phyloP scores from a whole-genome alignment of 2,329 filamentous ascomycete genomes.

The Colletotrichum brevisporum region DNA sequence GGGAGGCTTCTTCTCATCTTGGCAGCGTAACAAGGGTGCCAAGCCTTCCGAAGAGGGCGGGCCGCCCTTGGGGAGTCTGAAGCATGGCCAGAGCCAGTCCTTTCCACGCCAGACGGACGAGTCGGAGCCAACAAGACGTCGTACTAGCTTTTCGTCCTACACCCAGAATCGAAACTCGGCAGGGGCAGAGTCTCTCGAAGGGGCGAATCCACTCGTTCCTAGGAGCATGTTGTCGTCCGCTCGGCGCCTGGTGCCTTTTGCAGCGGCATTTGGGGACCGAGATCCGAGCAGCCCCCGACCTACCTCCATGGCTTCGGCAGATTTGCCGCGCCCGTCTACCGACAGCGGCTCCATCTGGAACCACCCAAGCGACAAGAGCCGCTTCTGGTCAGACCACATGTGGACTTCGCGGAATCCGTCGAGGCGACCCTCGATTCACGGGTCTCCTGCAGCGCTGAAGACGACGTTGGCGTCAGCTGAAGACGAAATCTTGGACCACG shows the following conservation, averaged over 20 bases:
- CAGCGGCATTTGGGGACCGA: constrained; percentile 66
- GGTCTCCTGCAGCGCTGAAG: constrained; percentile 75
- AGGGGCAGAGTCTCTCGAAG: constrained; percentile 59
- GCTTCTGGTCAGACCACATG: constrained; percentile 76
- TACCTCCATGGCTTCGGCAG: constrained; percentile 76
- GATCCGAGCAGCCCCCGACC: constrained; percentile 75
- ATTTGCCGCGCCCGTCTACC: constrained; percentile 82
- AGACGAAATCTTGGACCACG: constrained; percentile 74
- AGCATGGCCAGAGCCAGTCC: constrained; percentile 81
- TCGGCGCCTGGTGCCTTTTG: constrained; percentile 61
- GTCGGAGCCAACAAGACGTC: constrained; percentile 67
- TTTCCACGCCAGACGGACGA: constrained; percentile 76
- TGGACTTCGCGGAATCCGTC: constrained; percentile 78
- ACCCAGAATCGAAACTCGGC: constrained; percentile 72
- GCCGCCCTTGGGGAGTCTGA: constrained; percentile 77
- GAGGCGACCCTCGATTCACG: constrained; percentile 84
- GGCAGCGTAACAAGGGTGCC: constrained; percentile 71
- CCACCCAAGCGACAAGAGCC: constrained; percentile 67
- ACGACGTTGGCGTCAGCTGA: constrained; percentile 75
- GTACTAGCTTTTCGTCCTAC: constrained; percentile 69
- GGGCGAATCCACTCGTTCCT: constrained; percentile 28
- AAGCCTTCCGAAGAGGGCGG: constrained; percentile 71
- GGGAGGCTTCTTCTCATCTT: constrained; percentile 70
- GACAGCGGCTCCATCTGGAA: constrained; percentile 85
- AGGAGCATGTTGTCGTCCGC: constrained; percentile 49